A percentile compares a stretch with the other conserved stretches of the same genome.
phyloP scores from a whole-genome alignment of 2,329 filamentous ascomycete genomes.

The Clonostachys sp. region DNA sequence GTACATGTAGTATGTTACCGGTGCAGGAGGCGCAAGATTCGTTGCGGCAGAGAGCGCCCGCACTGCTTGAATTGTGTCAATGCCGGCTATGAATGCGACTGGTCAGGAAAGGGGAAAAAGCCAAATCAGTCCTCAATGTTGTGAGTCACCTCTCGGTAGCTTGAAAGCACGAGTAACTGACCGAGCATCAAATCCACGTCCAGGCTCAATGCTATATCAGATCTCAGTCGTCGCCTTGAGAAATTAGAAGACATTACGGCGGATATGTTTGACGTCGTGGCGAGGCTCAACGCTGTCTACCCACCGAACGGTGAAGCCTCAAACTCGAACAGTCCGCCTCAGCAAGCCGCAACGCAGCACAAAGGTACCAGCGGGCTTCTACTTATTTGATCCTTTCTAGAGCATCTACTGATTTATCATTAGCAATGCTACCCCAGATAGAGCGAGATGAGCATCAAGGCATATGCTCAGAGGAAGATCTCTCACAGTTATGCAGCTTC shows the following conservation, averaged over 20 bases:
- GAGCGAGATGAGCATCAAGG: not conserved
- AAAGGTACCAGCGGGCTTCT: not conserved
- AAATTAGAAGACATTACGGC: not conserved
- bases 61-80: not conserved
- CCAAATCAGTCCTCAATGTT: not conserved
- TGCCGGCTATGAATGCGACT: not conserved
- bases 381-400: not conserved
- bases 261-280: not conserved
- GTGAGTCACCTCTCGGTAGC: not conserved
- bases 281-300: not conserved
- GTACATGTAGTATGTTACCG: not conserved
- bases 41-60: not conserved
- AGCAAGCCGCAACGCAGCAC: not conserved
- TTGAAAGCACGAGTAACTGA: not conserved
- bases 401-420: not conserved
- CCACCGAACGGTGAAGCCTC: not conserved
- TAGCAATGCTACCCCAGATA: not conserved
- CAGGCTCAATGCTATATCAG: not conserved
- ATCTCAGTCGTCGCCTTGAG: not conserved
- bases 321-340: not conserved
- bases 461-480: not conserved
- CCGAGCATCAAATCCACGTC: not conserved
- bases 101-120: not conserved
- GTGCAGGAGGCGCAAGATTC: not conserved
- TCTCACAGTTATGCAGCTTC: not conserved